Conservation (phyloP, 495 filamentous ascomycete genomes). For the Tuber calosporum region DNA sequence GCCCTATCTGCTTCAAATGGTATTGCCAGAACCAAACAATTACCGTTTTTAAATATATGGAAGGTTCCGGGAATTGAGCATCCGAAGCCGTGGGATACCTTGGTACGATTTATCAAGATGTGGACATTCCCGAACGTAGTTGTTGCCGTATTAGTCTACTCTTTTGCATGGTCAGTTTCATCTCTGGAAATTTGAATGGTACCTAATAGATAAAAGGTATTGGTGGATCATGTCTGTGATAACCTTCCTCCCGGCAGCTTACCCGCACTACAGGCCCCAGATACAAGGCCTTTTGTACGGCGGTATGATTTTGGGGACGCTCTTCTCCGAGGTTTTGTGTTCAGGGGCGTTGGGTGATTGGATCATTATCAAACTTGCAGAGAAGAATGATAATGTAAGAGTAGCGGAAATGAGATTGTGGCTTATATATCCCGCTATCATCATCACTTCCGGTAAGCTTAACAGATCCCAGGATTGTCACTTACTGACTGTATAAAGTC, state of each 20-base stretch:
- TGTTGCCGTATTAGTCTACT: conserved; percentile 50
- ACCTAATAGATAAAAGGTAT: conserved; percentile 42
- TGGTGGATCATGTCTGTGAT: conserved; percentile 60
- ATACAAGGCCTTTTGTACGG: conserved; percentile 56
- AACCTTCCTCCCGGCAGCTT: conserved; percentile 56
- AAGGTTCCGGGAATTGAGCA: conserved; percentile 52
- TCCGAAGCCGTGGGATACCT: conserved; percentile 50
- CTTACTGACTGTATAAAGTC: conserved; percentile 14
- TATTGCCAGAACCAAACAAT: conserved; percentile 47
- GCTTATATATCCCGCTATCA: conserved; percentile 53
- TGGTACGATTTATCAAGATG: conserved; percentile 48
- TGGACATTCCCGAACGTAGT: conserved; percentile 49
- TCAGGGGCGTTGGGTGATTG: conserved; percentile 53
- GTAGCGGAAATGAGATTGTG: conserved; percentile 56
- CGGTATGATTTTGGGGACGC: conserved; percentile 53
- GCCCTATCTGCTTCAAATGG: conserved; percentile 14
- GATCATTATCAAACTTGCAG: conserved; percentile 48
- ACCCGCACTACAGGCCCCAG: conserved; percentile 48
- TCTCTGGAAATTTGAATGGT: neutral
- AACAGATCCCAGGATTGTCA: neutral
- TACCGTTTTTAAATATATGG: conserved; percentile 49
- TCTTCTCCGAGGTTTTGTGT: conserved; percentile 51
- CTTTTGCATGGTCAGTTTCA: conserved; percentile 47
- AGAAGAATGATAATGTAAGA: conserved; percentile 47
- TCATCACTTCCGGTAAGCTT: conserved; percentile 47